Base-by-base conservation (phyloP, 345 rosid species). In the Eucalyptus regnans region DNA sequence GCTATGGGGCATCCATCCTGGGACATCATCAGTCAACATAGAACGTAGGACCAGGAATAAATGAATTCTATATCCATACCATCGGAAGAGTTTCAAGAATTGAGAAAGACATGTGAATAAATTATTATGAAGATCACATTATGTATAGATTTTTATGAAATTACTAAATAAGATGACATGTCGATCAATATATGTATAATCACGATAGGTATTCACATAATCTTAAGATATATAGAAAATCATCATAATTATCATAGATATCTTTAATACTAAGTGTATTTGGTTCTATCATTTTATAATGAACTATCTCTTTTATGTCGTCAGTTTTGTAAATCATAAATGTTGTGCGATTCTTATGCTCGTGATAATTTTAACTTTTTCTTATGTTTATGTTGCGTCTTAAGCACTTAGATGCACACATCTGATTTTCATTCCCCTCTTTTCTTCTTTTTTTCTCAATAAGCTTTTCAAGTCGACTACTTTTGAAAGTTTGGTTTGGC, bases 201-300 rank as follows among this genome's bases (percentile, higher is more conserved):
- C 20, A 5, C 8, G 0, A 13, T 49, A 49, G 5, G 23, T 52
- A 52, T 52, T 52, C 56, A 1, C 1, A 0, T 52, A 7, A 52
- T 52, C 58, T 52, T 52, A 52, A 20, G 58, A 52, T 52, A 52
- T 7, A 52, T 20, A 52, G 25, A 52, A 52, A 52, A 52, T 20
- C 9, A 52, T 18, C 2, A 7, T 9, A 52, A 52, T 52, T 52
- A 52, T 52, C 10, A 52, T 20, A 52, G 4, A 52, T 52, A 52
- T 3, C 4, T 52, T 52, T 52, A 52, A 64, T 64, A 8, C 71
- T 6, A n/a, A 64, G 10, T 7, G 5, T n/a, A 3, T n/a, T 29
- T 4, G 5, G 37, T 14, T n/a, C 9, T 3, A n/a, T 64, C 5
- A 0, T n/a, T 20, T n/a, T 23, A 7, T 13, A 52, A 60, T 25